phyloP scores from a whole-genome alignment of 116 monocot genomes.

The Trichopus zeylanicus region DNA sequence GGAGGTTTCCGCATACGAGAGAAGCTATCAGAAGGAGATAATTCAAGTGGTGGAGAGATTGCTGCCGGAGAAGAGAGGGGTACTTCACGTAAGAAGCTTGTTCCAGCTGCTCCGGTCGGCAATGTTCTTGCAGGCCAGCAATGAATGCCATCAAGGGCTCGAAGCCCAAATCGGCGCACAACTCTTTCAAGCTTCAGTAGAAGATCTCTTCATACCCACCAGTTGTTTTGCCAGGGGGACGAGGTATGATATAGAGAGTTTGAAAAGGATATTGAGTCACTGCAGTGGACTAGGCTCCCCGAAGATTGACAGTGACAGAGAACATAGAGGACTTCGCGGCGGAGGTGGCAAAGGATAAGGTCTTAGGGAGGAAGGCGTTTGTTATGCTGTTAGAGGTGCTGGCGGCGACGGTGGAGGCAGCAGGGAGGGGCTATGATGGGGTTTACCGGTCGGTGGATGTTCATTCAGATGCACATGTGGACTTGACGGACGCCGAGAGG shows the following conservation, averaged over 20 bases:
- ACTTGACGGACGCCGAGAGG: constrained; percentile 38
- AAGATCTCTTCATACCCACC: constrained; percentile 22
- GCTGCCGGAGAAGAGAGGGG: constrained; percentile 13
- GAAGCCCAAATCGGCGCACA: constrained; percentile 26
- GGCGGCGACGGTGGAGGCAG: constrained; percentile 3
- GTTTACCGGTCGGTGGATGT: constrained; percentile 32
- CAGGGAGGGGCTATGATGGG: constrained; percentile 14
- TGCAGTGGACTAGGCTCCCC: too few species aligned
- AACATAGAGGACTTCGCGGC: constrained; percentile 22
- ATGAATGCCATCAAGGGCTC: constrained; percentile 17
- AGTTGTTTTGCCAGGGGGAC: constrained; percentile 24
- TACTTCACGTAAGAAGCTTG: constrained; percentile 16
- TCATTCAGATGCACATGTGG: constrained; percentile 21
- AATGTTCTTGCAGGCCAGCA: constrained; percentile 13
- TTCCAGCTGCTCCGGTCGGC: constrained; percentile 22
- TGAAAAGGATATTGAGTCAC: constrained; percentile 16
- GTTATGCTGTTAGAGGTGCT: constrained; percentile 15
- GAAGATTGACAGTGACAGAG: constrained; percentile 7
- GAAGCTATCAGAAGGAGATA: constrained; percentile 10
- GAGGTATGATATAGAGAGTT: constrained; percentile 14
- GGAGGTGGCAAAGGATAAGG: constrained; percentile 15
- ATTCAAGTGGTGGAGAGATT: constrained; percentile 24
- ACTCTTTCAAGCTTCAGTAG: constrained; percentile 15
- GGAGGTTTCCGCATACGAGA: background rate
- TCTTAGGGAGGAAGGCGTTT: constrained; percentile 26